Evolutionary conservation across 106 monocot genomes (phyloP), one percentile per base, ranked within the genome.

Genomic region (Dendrobium catenatum): DNA sequence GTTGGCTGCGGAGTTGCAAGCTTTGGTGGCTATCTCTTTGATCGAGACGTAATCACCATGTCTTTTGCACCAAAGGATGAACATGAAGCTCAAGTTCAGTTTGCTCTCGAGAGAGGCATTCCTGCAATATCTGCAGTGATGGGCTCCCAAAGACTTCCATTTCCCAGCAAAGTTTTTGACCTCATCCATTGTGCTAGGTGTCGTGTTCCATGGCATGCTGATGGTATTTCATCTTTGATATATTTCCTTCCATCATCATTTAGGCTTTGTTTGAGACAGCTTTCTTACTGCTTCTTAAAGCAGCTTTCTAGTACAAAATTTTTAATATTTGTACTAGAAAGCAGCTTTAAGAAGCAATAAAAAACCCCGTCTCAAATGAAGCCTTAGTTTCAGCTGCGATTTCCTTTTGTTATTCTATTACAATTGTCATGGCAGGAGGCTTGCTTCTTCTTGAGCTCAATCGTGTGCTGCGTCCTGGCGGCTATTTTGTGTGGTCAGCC

Each of bases 1-100:
- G 96, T 96, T 81, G 96, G 96, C 11, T 96, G 96, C 80, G 96
- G 96, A 13, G 96, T 96, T 48, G 96, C 96, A 26, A 94, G 94
- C 83, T 92, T 96, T 75, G 96, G 96, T 16, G 96, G 96, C 9
- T 96, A 91, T 79, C 88, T 96, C 41, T 96, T 96, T 78, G 94
- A 96, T 20, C 86, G 93, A 68, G 90, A 94, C 79, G 96, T 89
- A 26, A 70, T 96, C 29, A 48, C 96, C 9, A 90, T 96, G 94
- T 96, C 96, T 33, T 96, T 96, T 79, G 96, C 96, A 19, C 96
- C 96, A 24, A 96, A 96, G 81, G 96, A 96, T 82, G 96, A 96
- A 81, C 96, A 96, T 79, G 94, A 94, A 85, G 96, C 96, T 47
- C 96, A 96, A 79, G 89, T 96, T 80, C 96, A 96, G 56, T 85